Base-by-base conservation (phyloP, 257 asterid genomes). In the Henckelia pumila region DNA sequence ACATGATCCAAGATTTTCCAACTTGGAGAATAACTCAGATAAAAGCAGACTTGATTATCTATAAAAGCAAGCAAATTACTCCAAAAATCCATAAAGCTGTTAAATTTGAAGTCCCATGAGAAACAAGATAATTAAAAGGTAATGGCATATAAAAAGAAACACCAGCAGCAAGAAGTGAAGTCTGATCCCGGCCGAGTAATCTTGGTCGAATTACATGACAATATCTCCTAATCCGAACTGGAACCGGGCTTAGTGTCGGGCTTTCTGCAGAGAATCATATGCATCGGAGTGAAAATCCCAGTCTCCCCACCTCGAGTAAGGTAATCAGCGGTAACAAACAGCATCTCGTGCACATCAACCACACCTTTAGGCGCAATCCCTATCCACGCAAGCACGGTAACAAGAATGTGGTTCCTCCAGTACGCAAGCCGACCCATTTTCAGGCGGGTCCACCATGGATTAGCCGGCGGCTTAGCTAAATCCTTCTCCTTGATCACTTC, bases 281-380 rank as follows among this genome's bases (percentile, higher is more conserved):
- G 91, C 96, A 89, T 89, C 65, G 96, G 96, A 28, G 77, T 71
- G 81, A 89, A 89, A 14, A 89, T 89, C 49, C 95, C 95, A 1
- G 79, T 78, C 22, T 89, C 95, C 0, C 96, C 95, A 10, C 96
- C 96, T 69, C 77, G 77, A 8, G 95, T 76, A 58, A 89, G 77
- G 35, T 85, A 81, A 71, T 89, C 95, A 14, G 96, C 96, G 1
- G 96, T 89, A 24, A 89, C 87, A 25, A 89, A 87, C 1, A 89
- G 85, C 95, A 89, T 89, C 78, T 86, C 92, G 63, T 89, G 95
- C 14, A 89, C 96, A 60, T 89, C 95, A 16, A 89, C 95, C 5
- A 69, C 75, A 0, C 96, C 95, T 70, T 89, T 86, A 0, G 96
- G 96, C 29, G 96, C 95, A 49, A 89, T 85, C 68, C 96, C 92